Percentiles rank a stretch among this genome's conserved stretches.
Conservation (phyloP, 2,329 filamentous ascomycete species). For the Diaporthe sp. region DNA sequence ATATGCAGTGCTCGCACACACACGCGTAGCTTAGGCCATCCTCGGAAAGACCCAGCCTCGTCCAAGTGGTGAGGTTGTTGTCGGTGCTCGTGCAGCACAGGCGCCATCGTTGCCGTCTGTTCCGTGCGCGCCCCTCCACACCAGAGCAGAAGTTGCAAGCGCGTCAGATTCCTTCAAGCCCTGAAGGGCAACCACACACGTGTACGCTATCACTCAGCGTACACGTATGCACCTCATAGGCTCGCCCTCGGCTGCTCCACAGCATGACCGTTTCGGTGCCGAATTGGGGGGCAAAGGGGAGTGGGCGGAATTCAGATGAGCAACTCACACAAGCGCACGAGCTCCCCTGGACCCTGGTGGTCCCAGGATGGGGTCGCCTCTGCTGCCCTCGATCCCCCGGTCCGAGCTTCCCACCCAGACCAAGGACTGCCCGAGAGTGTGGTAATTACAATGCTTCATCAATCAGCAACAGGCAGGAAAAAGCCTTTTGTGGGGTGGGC, state of each 20-base stretch:
- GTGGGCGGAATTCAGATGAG: slow-evolving; percentile 18
- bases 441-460: slow-evolving; percentile 33
- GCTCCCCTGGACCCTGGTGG: slow-evolving; percentile 31
- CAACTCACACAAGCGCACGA: background rate
- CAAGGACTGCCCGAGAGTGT: slow-evolving; percentile 25
- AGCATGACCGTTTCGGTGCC: slow-evolving; percentile 24
- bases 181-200: slow-evolving; percentile 28
- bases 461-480: slow-evolving; percentile 11
- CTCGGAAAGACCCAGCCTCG: slow-evolving; percentile 31
- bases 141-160: background rate
- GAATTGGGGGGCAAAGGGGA: background rate
- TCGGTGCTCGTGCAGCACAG: background rate
- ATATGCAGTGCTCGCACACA: background rate
- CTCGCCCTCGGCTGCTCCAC: slow-evolving; percentile 15
- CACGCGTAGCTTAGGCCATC: background rate
- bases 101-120: slow-evolving; percentile 8
- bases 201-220: background rate
- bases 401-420: slow-evolving; percentile 18
- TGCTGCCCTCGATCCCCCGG: background rate
- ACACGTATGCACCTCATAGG: background rate
- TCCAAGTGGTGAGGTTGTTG: slow-evolving; percentile 6
- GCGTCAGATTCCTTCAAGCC: slow-evolving; percentile 6
- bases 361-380: slow-evolving; percentile 12
- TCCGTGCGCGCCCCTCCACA: background rate
- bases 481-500: slow-evolving; percentile 7